Base-by-base conservation (phyloP, 331 rosid genomes). In the Phaseolus coccineus region DNA sequence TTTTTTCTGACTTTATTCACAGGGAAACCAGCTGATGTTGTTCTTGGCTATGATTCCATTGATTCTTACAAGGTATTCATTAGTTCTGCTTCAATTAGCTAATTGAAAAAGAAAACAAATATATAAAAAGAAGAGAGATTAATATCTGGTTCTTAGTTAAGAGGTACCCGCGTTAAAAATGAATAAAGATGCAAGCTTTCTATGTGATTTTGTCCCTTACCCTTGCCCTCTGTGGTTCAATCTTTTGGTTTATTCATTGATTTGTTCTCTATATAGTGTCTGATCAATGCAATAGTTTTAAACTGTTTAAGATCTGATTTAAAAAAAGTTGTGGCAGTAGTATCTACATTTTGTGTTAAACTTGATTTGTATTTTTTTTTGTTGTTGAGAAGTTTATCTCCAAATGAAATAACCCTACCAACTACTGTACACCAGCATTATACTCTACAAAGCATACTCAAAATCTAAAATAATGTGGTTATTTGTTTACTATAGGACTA, bases 11-110 rank as follows among this genome's bases (percentile, higher is more conserved):
- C 11, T 79, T 19, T 76, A 30, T 77, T 44, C 27, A 15, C 67
- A 88, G 91, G 97, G 30, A 92, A 90, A 6, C 30, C 80, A 27
- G 88, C 83, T 2, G 97, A 92, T 64, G 33, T 92, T 61, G 92
- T 86, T 83, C 92, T 90, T 82, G 90, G 89, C 13, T 92, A 81
- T 10, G 85, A 77, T n/a, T 59, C 84, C 0, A 58, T 86, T 33
- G 63, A 90, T 2, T 70, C 58, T 0, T 90, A 86, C 71, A 12
- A 56, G 77, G 92, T 88, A 53, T 58, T 51, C 53, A 46, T 75
- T 16, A n/a, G 47, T 58, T 37, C 27, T 28, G 15, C 10, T 35
- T 76, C 27, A 11, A 37, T 39, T 15, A 5, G 28, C 58, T 61
- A 40, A 61, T 13, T 40, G 12, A 12, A 76, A 35, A 74, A 7